Percentiles rank a stretch among this genome's conserved stretches.
Evolutionary conservation across 1,139 yeast genomes (phyloP).

Genomic region (Nakaseomyces sp.): DNA sequence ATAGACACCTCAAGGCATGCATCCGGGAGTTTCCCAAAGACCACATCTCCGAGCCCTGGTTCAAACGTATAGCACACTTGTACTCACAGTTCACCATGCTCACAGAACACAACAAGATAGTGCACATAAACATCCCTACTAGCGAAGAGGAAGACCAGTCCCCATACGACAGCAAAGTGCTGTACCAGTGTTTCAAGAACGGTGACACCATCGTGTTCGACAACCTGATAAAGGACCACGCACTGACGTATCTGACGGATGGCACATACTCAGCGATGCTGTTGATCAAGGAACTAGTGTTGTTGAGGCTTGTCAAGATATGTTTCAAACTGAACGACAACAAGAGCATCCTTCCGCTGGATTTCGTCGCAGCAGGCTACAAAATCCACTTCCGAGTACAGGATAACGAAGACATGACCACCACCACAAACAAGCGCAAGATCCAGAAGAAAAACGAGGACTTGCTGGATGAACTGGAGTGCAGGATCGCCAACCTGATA

Average conservation of each 20-base stretch:
- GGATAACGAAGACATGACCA: conserved; percentile 10
- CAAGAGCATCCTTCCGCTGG: conserved; percentile 18
- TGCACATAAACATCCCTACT: conserved; percentile 30
- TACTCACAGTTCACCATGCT: conserved; percentile 15
- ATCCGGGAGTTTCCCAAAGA: conserved; percentile 23
- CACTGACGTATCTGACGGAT: conserved; percentile 45
- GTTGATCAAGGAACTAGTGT: conserved; percentile 43
- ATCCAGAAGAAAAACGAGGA: conserved; percentile 11
- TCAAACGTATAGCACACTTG: conserved; percentile 14
- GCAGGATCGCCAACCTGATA: conserved; percentile 62
- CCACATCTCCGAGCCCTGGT: background rate
- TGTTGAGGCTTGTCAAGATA: conserved; percentile 45
- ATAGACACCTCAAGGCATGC: conserved; percentile 18
- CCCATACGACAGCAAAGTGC: conserved; percentile 37
- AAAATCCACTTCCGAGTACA: conserved; percentile 2
- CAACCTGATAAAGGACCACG: conserved; percentile 37
- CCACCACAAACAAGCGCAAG: conserved; percentile 8
- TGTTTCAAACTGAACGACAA: conserved; percentile 31
- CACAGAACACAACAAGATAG: background rate
- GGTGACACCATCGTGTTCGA: conserved; percentile 54
- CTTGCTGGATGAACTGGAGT: conserved; percentile 52
- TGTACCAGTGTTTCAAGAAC: conserved; percentile 41
- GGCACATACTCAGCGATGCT: conserved; percentile 59
- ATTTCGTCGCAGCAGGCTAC: conserved; percentile 11
- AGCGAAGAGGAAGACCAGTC: conserved; percentile 7